phyloP scores from a whole-genome alignment of 768 basidiomycete genomes.

The Kwoniella dendrophila region DNA sequence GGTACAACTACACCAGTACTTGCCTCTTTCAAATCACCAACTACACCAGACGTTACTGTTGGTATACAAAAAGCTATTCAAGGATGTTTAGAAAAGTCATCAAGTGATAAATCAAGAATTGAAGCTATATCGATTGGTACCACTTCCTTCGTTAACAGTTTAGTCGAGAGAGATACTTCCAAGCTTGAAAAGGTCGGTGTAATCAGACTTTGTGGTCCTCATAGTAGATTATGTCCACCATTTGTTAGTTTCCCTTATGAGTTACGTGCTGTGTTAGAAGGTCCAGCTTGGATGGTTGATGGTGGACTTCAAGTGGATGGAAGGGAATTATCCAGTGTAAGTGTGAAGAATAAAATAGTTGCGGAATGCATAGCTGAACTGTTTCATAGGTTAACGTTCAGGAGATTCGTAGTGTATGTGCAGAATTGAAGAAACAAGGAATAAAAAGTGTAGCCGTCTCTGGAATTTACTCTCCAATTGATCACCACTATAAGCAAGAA shows the following conservation, averaged over 20 bases:
- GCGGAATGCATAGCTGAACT: no score
- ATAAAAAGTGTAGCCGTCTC: slow-evolving; percentile 59
- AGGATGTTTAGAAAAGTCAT: slow-evolving; percentile 58
- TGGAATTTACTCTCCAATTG: slow-evolving; percentile 62
- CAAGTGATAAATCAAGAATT: slow-evolving; percentile 57
- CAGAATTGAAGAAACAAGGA: slow-evolving; percentile 57
- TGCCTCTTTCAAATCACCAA: slow-evolving; percentile 60
- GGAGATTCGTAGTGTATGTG: slow-evolving; percentile 59
- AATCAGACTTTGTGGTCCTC: slow-evolving; percentile 66
- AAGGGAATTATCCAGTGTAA: slow-evolving; percentile 45
- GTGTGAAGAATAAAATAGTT: no score
- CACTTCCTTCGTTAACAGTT: slow-evolving; percentile 67
- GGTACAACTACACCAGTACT: slow-evolving; percentile 45
- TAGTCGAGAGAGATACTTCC: slow-evolving; percentile 63
- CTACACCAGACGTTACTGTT: slow-evolving; percentile 64
- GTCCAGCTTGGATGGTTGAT: slow-evolving; percentile 57
- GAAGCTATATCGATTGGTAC: slow-evolving; percentile 67
- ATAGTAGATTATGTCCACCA: slow-evolving; percentile 63
- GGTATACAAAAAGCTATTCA: slow-evolving; percentile 65
- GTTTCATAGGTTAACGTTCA: slow-evolving; percentile 60
- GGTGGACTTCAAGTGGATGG: slow-evolving; percentile 59
- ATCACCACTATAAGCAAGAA: slow-evolving; percentile 60
- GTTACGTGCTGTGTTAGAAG: slow-evolving; percentile 53
- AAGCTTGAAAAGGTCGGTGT: slow-evolving; percentile 67
- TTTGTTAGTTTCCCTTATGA: slow-evolving; percentile 62